Evolutionary conservation across 805 yeast species (phyloP).

Genomic region (Suhomyces kilbournensis): DNA sequence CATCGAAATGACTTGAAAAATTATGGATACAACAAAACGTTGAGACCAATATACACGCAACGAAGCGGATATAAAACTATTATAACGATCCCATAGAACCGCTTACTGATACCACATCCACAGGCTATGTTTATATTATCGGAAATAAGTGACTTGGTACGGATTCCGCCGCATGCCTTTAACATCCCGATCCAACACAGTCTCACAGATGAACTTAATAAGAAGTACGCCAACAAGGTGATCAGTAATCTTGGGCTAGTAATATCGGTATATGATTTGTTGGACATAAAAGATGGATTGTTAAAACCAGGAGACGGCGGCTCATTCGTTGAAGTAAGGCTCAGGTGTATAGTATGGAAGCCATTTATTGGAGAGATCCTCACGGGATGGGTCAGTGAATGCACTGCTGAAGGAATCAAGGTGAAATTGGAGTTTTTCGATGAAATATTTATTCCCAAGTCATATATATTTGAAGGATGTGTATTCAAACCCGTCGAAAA

Average conservation of each 20-base stretch:
- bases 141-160: slow-evolving; percentile 75
- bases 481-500: slow-evolving; percentile 68
- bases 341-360: slow-evolving; percentile 78
- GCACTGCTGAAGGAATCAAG: slow-evolving; percentile 83
- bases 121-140: slow-evolving; percentile 87
- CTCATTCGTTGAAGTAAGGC: slow-evolving; percentile 67
- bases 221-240: slow-evolving; percentile 82
- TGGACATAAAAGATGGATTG: slow-evolving; percentile 81
- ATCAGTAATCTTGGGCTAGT: slow-evolving; percentile 83
- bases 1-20: neutral
- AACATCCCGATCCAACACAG: slow-evolving; percentile 69
- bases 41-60: neutral
- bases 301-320: slow-evolving; percentile 95
- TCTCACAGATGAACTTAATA: slow-evolving; percentile 74
- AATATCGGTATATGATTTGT: slow-evolving; percentile 78
- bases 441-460: slow-evolving; percentile 85
- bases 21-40: neutral
- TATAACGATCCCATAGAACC: neutral
- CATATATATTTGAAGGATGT: slow-evolving; percentile 75
- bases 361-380: slow-evolving; percentile 93
- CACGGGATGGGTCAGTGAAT: slow-evolving; percentile 89
- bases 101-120: neutral
- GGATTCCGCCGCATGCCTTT: slow-evolving; percentile 85
- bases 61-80: neutral
- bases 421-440: slow-evolving; percentile 84